Conservation (phyloP, 192 early-diverging fungal species). For the Phlyctochytrium bullatum region DNA sequence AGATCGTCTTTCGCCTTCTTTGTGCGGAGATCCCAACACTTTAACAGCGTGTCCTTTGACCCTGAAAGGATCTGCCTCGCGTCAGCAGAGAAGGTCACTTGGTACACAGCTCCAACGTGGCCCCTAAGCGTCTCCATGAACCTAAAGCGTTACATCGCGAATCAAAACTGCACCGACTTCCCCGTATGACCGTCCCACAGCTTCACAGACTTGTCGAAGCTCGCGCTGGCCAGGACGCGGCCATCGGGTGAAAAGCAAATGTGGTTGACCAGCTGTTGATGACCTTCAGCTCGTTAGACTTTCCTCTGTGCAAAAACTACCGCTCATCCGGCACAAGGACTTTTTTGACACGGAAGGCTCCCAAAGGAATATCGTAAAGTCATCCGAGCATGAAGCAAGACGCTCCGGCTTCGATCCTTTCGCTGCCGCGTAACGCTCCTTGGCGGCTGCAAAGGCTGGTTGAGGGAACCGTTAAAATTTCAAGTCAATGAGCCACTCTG, state of each 20-base stretch:
- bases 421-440: slow-evolving; percentile 71
- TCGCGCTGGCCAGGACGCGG: slow-evolving; percentile 81
- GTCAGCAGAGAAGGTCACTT: slow-evolving; percentile 92
- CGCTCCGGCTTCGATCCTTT: slow-evolving; percentile 71
- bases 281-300: slow-evolving; percentile 77
- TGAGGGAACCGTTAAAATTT: neutral
- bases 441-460: slow-evolving; percentile 66
- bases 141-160: slow-evolving; percentile 15
- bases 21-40: slow-evolving; percentile 91
- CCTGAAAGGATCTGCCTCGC: slow-evolving; percentile 87
- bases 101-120: slow-evolving; percentile 96
- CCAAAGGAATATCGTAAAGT: slow-evolving; percentile 98
- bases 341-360: slow-evolving; percentile 74
- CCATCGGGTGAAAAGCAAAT: slow-evolving; percentile 93
- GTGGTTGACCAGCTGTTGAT: slow-evolving; percentile 95
- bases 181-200: slow-evolving; percentile 92
- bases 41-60: slow-evolving; percentile 89
- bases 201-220: slow-evolving; percentile 97
- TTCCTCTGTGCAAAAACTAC: neutral
- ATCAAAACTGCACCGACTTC: slow-evolving; percentile 46
- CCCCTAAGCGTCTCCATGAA: slow-evolving; percentile 91
- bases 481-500: neutral
- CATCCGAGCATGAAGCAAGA: slow-evolving; percentile 91
- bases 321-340: slow-evolving; percentile 45
- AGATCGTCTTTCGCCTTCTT: slow-evolving; percentile 88